phyloP scores from a whole-genome alignment of 108 stramenopile species.

The Pseudonitzschia delicatissima region DNA sequence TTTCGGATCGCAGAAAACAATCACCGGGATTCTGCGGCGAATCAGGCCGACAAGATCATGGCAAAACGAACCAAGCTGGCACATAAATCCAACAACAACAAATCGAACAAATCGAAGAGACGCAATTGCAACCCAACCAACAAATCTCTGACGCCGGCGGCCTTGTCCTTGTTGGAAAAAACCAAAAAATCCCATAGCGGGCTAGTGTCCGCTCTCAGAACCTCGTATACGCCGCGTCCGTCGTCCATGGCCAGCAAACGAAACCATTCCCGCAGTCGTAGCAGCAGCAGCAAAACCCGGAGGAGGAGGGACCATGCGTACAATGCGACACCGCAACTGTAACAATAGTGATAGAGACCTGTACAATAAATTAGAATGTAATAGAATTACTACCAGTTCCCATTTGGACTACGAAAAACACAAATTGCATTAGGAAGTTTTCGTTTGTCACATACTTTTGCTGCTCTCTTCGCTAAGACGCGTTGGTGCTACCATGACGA shows the following conservation, averaged over 20 bases:
- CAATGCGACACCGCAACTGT: conserved; percentile 13
- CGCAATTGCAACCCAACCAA: background rate
- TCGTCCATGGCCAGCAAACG: background rate
- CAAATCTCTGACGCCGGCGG: conserved; percentile 14
- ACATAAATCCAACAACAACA: background rate
- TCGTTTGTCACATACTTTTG: too few species aligned
- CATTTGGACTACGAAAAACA: too few species aligned
- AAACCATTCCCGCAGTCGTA: background rate
- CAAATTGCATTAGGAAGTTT: too few species aligned
- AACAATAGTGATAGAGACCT: too few species aligned
- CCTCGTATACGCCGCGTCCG: conserved; percentile 26
- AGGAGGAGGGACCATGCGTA: conserved; percentile 5
- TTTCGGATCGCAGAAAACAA: conserved; percentile 2
- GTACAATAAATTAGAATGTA: too few species aligned
- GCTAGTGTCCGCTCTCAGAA: conserved; percentile 23
- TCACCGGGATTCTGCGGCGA: conserved; percentile 22
- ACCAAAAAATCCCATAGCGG: conserved; percentile 3
- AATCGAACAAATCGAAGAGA: background rate
- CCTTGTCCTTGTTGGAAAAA: conserved; percentile 15
- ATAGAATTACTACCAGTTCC: too few species aligned
- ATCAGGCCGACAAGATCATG: conserved; percentile 23
- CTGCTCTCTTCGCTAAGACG: too few species aligned
- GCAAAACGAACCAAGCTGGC: conserved; percentile 19
- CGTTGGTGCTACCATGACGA: too few species aligned
- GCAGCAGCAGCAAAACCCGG: background rate